Conservation (phyloP, 2,329 filamentous ascomycete species). For the Fusarium abutilonis region DNA sequence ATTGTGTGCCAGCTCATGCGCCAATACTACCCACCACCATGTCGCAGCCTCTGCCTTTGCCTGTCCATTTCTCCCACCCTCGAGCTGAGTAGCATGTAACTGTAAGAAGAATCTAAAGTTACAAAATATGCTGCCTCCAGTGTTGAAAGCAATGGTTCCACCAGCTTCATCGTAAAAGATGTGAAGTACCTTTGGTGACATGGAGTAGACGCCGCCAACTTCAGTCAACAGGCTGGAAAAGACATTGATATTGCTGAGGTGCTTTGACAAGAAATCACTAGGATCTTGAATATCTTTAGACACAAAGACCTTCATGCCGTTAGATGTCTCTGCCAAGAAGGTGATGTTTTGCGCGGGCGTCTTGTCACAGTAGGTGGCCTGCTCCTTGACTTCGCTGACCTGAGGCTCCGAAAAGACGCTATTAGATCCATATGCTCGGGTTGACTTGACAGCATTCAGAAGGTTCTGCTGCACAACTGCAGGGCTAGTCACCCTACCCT, state of each 20-base stretch:
- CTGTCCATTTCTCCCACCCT: conserved; percentile 49
- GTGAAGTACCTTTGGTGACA: conserved; percentile 76
- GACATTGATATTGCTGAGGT: conserved; percentile 70
- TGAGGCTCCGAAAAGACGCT: conserved; percentile 77
- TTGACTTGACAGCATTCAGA: conserved; percentile 79
- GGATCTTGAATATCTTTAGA: conserved; percentile 63
- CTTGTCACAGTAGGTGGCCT: conserved; percentile 86
- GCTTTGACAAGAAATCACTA: conserved; percentile 65
- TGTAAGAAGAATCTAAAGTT: conserved; percentile 89
- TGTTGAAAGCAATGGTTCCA: conserved; percentile 92
- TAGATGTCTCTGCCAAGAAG: conserved; percentile 74
- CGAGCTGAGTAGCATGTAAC: conserved; percentile 70
- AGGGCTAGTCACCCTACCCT: conserved; percentile 67
- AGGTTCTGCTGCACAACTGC: conserved; percentile 74
- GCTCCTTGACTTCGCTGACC: conserved; percentile 80
- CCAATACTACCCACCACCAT: conserved; percentile 96
- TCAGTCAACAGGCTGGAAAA: conserved; percentile 78
- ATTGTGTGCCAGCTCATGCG: conserved; percentile 96
- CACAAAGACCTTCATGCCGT: conserved; percentile 79
- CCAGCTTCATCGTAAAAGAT: conserved; percentile 86
- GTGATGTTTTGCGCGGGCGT: conserved; percentile 77
- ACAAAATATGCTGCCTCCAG: conserved; percentile 87
- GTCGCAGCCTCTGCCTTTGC: conserved; percentile 74
- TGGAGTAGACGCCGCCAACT: conserved; percentile 75
- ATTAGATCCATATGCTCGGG: conserved; percentile 78